phyloP scores from a whole-genome alignment of 179 eudicot genomes.

The Drosera spatulata region DNA sequence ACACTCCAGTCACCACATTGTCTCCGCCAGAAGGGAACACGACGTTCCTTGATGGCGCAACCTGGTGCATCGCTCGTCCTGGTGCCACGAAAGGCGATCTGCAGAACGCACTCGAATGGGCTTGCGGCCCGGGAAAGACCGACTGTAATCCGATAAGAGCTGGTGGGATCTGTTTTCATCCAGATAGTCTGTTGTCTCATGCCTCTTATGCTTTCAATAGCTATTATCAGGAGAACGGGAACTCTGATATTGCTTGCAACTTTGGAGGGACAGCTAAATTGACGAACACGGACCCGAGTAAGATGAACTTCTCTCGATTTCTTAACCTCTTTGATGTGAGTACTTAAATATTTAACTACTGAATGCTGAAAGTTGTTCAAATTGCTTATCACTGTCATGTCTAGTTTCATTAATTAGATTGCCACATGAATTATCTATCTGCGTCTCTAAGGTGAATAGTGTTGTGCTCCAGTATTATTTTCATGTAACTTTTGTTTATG shows the following conservation, averaged over 20 bases:
- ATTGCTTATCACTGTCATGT: too few species aligned
- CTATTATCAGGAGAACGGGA: conserved; percentile 59
- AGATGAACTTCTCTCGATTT: background rate
- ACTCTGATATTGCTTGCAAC: conserved; percentile 49
- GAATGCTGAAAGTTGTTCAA: too few species aligned
- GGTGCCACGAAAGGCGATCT: conserved; percentile 28
- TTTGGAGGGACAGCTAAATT: conserved; percentile 55
- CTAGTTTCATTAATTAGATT: too few species aligned
- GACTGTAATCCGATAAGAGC: conserved; percentile 35
- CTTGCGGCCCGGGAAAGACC: conserved; percentile 40
- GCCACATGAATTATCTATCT: too few species aligned
- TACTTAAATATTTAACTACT: too few species aligned
- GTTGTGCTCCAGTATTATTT: too few species aligned
- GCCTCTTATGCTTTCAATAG: conserved; percentile 57
- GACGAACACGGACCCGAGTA: conserved; percentile 38
- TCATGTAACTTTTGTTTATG: too few species aligned
- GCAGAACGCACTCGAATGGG: conserved; percentile 56
- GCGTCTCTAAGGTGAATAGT: too few species aligned
- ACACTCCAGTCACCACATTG: conserved; percentile 12
- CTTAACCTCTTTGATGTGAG: too few species aligned
- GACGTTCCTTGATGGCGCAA: conserved; percentile 37
- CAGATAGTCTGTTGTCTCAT: conserved; percentile 40
- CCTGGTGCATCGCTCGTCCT: conserved; percentile 51
- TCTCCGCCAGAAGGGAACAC: conserved; percentile 54
- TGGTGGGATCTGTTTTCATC: conserved; percentile 36